A percentile compares a stretch with the other conserved stretches of the same genome.
Evolutionary conservation across 768 basidiomycete species (phyloP).

Genomic region (Mycena amicta): DNA sequence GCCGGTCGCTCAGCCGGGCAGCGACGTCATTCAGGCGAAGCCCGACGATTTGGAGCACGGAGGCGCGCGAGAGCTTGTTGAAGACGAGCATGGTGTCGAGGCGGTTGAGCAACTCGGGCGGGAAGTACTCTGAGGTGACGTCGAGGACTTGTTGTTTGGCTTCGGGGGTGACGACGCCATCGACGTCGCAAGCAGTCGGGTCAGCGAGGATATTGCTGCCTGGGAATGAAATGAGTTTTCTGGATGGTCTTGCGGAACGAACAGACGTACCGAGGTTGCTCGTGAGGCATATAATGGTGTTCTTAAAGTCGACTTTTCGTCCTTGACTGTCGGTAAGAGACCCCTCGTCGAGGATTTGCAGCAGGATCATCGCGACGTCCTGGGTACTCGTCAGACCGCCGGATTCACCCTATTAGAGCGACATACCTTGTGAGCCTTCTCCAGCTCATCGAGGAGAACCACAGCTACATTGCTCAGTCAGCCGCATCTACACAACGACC

Average conservation of each 20-base stretch:
- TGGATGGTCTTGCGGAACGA: conserved; percentile 7
- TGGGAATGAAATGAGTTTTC: no score
- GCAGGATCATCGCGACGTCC: conserved; percentile 88
- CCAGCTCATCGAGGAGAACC: conserved; percentile 82
- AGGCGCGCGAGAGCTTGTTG: conserved; percentile 79
- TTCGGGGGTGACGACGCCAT: conserved; percentile 65
- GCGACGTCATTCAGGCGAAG: conserved; percentile 78
- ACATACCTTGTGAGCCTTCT: conserved; percentile 86
- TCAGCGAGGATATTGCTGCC: conserved; percentile 75
- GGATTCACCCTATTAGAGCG: not conserved
- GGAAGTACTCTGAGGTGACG: conserved; percentile 78
- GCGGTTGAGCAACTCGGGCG: conserved; percentile 88
- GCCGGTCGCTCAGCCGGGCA: conserved; percentile 58
- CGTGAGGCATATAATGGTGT: conserved; percentile 90
- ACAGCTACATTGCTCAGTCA: conserved; percentile 48
- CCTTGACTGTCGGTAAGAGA: conserved; percentile 90
- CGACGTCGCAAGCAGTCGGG: conserved; percentile 56
- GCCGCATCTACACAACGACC: not conserved
- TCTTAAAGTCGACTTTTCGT: conserved; percentile 92
- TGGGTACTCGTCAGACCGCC: conserved; percentile 28
- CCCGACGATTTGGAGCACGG: conserved; percentile 78
- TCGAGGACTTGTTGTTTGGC: conserved; percentile 72
- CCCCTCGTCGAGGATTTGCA: conserved; percentile 92
- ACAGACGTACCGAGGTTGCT: conserved; percentile 72
- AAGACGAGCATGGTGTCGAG: conserved; percentile 88